Evolutionary conservation across 192 early-diverging fungal genomes (phyloP).

Genomic region (Entophlyctis helioformis): DNA sequence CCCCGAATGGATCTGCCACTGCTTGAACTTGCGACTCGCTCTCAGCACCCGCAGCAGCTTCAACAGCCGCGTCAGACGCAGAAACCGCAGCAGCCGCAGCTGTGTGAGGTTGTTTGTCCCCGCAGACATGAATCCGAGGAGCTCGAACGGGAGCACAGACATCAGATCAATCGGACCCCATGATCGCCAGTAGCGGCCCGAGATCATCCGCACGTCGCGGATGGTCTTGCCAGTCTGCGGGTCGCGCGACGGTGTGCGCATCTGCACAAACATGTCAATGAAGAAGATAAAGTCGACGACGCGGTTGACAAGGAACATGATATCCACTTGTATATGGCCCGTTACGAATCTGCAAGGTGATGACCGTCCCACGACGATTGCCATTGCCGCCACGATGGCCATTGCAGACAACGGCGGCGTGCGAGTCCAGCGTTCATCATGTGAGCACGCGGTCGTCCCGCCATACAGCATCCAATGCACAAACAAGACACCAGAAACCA

Average conservation of each 20-base stretch:
- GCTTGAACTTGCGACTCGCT: slow-evolving; percentile 34
- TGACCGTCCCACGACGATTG: too few species aligned
- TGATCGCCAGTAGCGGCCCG: slow-evolving; percentile 14
- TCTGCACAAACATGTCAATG: slow-evolving; percentile 34
- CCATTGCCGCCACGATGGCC: too few species aligned
- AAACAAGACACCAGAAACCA: too few species aligned
- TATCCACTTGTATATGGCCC: slow-evolving; percentile 21
- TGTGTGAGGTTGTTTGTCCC: slow-evolving; percentile 1
- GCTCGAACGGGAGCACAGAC: slow-evolving; percentile 33
- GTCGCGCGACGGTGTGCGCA: slow-evolving; percentile 36
- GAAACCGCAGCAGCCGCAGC: slow-evolving; percentile 24
- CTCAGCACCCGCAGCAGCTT: slow-evolving; percentile 35
- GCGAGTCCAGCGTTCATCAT: too few species aligned
- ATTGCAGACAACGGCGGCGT: too few species aligned
- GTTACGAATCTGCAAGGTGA: too few species aligned
- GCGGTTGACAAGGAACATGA: slow-evolving; percentile 36
- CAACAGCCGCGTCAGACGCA: slow-evolving; percentile 28
- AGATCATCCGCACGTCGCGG: slow-evolving; percentile 16
- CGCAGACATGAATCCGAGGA: slow-evolving; percentile 8
- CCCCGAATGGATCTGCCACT: slow-evolving; percentile 25
- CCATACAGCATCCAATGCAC: too few species aligned
- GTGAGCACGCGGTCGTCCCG: too few species aligned
- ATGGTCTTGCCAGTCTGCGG: slow-evolving; percentile 25
- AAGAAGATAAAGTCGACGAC: slow-evolving; percentile 35
- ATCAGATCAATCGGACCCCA: slow-evolving; percentile 35